Conservation (phyloP, 805 yeast genomes). For the Suhomyces sp. region DNA sequence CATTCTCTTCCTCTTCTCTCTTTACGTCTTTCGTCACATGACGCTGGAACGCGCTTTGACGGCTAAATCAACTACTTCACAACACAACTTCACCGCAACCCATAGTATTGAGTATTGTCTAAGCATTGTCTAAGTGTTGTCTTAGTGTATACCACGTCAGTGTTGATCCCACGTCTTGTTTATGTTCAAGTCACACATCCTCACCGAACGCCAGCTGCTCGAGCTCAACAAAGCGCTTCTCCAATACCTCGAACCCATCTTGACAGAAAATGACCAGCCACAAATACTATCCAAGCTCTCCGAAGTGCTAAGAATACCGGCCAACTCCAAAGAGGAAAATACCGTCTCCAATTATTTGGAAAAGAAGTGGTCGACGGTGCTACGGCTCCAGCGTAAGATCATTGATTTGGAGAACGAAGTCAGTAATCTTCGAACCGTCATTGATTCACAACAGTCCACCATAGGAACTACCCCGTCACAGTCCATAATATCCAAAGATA, state of each 20-base stretch:
- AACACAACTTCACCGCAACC: not conserved
- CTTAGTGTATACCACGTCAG: not conserved
- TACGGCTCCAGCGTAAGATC: slow-evolving; percentile 71
- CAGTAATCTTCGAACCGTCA: slow-evolving; percentile 45
- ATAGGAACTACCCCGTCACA: slow-evolving; percentile 3
- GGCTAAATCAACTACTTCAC: not conserved
- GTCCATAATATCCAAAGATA: slow-evolving; percentile 19
- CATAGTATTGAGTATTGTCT: too few relatives aligned
- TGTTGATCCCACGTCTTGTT: not conserved
- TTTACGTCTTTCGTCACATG: not conserved
- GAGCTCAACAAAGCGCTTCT: slow-evolving; percentile 36
- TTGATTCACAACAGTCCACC: slow-evolving; percentile 20
- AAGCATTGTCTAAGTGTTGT: not conserved
- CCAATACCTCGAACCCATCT: slow-evolving; percentile 45
- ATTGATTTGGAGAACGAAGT: slow-evolving; percentile 66
- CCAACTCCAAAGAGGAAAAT: slow-evolving; percentile 14
- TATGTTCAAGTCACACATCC: slow-evolving; percentile 11
- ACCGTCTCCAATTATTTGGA: slow-evolving; percentile 49
- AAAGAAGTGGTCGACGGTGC: slow-evolving; percentile 85
- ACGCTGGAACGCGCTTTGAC: not conserved
- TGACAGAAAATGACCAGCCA: slow-evolving; percentile 17
- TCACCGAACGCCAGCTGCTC: slow-evolving; percentile 29
- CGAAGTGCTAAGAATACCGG: slow-evolving; percentile 10
- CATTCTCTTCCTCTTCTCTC: not conserved
- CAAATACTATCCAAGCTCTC: slow-evolving; percentile 11